Evolutionary conservation across 1,139 yeast genomes (phyloP).

Genomic region (Eremothecium sinecaudum): DNA sequence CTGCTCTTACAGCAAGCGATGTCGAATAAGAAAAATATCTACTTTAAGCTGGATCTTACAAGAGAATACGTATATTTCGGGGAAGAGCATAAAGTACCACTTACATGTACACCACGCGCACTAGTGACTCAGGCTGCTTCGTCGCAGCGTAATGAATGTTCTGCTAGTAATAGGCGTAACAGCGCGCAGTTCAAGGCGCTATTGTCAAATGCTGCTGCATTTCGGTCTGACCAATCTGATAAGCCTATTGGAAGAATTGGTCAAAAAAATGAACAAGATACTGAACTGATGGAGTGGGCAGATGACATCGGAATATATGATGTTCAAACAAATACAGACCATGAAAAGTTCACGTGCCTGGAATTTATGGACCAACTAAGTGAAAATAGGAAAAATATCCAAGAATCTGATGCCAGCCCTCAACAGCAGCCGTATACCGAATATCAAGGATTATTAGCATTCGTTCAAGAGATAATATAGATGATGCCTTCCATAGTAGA

Average conservation of each 20-base stretch:
- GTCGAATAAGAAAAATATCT: slow-evolving; percentile 19
- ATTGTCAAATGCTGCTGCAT: too few species aligned
- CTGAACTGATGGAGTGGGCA: slow-evolving; percentile 16
- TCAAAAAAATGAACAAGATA: background rate
- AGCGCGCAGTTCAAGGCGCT: too few species aligned
- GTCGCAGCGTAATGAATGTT: too few species aligned
- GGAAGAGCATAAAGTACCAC: slow-evolving; percentile 16
- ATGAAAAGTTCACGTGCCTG: too few species aligned
- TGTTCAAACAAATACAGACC: slow-evolving; percentile 9
- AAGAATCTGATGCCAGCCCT: background rate
- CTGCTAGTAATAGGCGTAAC: too few species aligned
- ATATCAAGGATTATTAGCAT: background rate
- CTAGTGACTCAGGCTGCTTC: too few species aligned
- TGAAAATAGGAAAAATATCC: background rate
- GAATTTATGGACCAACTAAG: background rate
- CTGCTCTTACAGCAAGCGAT: slow-evolving; percentile 24
- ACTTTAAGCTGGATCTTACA: slow-evolving; percentile 24
- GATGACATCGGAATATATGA: slow-evolving; percentile 19
- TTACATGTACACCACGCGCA: slow-evolving; percentile 7
- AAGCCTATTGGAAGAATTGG: too few species aligned
- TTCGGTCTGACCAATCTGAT: too few species aligned
- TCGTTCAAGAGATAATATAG: background rate
- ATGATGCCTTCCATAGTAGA: too few species aligned
- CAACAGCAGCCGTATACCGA: background rate
- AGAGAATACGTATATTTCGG: slow-evolving; percentile 25